Base-by-base conservation (phyloP, 257 asterid species). In the Misopates orontium region DNA sequence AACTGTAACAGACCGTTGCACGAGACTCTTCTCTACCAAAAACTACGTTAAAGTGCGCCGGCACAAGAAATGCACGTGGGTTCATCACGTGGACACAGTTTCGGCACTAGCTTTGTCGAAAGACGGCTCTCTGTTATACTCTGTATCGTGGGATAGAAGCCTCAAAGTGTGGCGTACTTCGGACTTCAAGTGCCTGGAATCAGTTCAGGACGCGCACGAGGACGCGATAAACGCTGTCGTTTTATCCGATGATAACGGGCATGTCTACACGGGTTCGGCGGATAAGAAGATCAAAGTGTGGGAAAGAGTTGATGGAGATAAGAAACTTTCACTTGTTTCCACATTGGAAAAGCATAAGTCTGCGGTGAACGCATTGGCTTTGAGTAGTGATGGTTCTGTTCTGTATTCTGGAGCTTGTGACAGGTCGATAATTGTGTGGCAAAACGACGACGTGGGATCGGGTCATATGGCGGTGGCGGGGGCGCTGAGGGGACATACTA, bases 341-440 rank as follows among this genome's bases (percentile, higher is more conserved):
- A 80, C 89, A 0, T 20, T 91, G 14, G 87, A 86, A 60, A 82
- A 83, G 71, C 98, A 91, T 24, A 85, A 68, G 39, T 91, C 96
- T 4, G 85, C 88, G 0, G 89, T 91, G 19, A 91, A 91, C 44
- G 95, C 96, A 1, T 53, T 91, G 74, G 95, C 95, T 1, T 32
- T 91, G 1, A 83, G 86, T 73, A 5, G 55, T 1, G 95, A 85
- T 12, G 96, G 86, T 1, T 69, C 78, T 4, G 67, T 83, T 6
- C 48, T 91, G 40, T 91, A 88, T 50, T 91, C 98, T 17, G 98
- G 98, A 15, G 96, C 96, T 0, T 81, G 91, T 51, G 96, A 88
- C 54, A 65, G 96, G 60, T 89, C 95, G 41, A 83, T 88, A 23
- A 67, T 91, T 0, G 95, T 88, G 39, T 91, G 96, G 98, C 88